These are phyloP conservation scores for Sapria himalayana DNA, from an alignment of 345 rosid species.

Conservation along the genomic window DNA sequence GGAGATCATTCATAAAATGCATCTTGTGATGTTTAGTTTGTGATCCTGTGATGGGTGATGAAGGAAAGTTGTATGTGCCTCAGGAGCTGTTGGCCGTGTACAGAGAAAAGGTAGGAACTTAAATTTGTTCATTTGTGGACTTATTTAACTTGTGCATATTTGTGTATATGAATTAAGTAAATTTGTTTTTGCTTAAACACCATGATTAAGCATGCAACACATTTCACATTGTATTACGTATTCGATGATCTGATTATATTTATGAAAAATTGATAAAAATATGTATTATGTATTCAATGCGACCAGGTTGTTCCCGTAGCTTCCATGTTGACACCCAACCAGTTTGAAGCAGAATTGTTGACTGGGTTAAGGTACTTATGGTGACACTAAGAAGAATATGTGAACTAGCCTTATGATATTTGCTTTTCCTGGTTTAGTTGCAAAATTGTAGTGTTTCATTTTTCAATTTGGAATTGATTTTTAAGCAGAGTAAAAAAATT, in stretches of 20 bases:
- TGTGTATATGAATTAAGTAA: neutral
- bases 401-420: no score
- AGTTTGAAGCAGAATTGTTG: constrained; percentile 92
- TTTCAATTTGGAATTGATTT: no score
- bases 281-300: constrained; percentile 3
- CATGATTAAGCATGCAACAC: no score
- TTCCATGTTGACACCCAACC: constrained; percentile 98
- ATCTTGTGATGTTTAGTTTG: constrained; percentile 37
- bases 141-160: no score
- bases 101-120: constrained; percentile 53
- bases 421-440: neutral
- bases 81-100: constrained; percentile 63
- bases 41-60: constrained; percentile 99
- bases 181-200: constrained; percentile 1
- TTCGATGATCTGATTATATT: neutral
- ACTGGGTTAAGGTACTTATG: constrained; percentile 61
- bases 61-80: constrained; percentile 94
- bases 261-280: neutral
- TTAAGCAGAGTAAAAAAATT: no score
- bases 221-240: no score
- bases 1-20: constrained; percentile 7
- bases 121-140: no score
- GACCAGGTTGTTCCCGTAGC: constrained; percentile 89
- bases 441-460: neutral
- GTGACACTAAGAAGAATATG: no score